Evolutionary conservation across 306 rosid genomes (phyloP).

Genomic region (Rosa lucieae): DNA sequence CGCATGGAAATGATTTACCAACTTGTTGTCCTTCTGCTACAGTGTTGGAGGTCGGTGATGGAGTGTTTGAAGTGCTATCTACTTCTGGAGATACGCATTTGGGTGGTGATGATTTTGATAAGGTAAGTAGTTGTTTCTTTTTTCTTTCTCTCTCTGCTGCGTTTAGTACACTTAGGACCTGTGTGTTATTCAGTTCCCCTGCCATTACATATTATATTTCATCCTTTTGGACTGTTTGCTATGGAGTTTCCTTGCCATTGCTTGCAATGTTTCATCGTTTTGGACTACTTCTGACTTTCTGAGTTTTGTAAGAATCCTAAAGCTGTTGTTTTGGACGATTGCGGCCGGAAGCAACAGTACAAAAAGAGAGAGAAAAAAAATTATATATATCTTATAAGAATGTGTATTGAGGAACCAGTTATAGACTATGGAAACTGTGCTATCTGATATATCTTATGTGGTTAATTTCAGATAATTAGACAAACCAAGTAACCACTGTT

Average conservation of each 20-base stretch:
- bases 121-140: constrained; percentile 39
- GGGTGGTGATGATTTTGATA: constrained; percentile 96
- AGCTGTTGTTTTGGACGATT: neutral
- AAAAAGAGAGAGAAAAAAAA: neutral
- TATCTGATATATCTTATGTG: neutral
- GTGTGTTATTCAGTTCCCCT: neutral
- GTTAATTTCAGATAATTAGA: neutral
- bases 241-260: neutral
- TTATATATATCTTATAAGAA: neutral
- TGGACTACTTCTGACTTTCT: neutral
- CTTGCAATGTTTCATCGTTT: neutral
- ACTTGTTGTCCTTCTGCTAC: neutral
- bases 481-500: neutral
- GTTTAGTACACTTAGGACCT: neutral
- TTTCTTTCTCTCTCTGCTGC: neutral
- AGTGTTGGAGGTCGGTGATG: constrained; percentile 95
- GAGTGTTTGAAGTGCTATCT: constrained; percentile 90
- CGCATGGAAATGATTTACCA: neutral
- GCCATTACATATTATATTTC: neutral
- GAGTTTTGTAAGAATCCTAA: neutral
- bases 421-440: neutral
- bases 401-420: neutral
- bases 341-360: no score
- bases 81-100: constrained; percentile 93
- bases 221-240: neutral